Percentiles rank a stretch among this genome's conserved stretches.
phyloP scores from a whole-genome alignment of 306 rosid species.

The Luffa acutangula region DNA sequence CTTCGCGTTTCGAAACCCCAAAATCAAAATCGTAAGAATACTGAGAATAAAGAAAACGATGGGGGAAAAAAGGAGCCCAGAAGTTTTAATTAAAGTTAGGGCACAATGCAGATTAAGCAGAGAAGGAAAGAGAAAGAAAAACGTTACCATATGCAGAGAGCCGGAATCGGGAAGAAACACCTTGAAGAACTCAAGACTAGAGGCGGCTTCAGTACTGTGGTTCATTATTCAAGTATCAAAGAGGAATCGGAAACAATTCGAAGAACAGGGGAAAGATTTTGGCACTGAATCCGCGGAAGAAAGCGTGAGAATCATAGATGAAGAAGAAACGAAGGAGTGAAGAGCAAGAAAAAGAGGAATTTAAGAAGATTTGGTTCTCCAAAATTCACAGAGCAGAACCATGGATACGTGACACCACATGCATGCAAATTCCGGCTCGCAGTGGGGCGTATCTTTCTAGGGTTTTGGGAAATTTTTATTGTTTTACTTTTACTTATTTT shows the following conservation, averaged over 20 bases:
- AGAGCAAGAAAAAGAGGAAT: not conserved
- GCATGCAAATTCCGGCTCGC: not conserved
- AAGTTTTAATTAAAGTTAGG: not conserved
- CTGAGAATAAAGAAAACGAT: not conserved
- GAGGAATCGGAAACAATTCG: not conserved
- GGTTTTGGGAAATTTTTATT: not conserved
- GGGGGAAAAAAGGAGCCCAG: no score
- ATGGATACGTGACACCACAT: not conserved
- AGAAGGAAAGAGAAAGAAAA: not conserved
- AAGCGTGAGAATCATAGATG: not conserved
- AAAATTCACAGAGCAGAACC: not conserved
- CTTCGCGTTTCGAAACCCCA: not conserved
- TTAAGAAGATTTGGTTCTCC: not conserved
- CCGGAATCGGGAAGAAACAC: slow-evolving; percentile 5
- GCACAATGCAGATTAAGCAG: not conserved
- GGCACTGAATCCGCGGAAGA: not conserved
- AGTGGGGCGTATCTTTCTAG: not conserved
- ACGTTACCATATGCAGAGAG: slow-evolving; percentile 8
- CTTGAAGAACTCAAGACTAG: slow-evolving; percentile 8
- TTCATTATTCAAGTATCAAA: not conserved
- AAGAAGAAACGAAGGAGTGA: not conserved
- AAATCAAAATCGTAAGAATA: not conserved
- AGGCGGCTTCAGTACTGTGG: not conserved
- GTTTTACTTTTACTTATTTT: not conserved
- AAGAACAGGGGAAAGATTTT: not conserved